Evolutionary conservation across 371 early-diverging fungal species (phyloP).

Genomic region (Mortierella sp.): DNA sequence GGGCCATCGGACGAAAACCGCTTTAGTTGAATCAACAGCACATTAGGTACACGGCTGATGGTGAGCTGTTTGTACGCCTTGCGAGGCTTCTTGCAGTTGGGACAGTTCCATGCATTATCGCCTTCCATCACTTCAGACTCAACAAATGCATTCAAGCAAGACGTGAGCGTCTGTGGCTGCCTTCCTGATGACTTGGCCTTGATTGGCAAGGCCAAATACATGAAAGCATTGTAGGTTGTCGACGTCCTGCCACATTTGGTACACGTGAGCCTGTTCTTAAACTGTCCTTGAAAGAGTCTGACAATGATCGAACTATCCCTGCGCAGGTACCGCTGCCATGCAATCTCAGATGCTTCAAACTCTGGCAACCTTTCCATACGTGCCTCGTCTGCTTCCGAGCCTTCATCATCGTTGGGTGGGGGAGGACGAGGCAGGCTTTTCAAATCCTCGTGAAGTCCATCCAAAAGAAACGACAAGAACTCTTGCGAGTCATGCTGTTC

Average conservation of each 20-base stretch:
- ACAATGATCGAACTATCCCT: constrained; percentile 93
- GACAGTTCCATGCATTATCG: constrained; percentile 92
- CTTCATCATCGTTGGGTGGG: constrained; percentile 33
- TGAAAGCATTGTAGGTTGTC: constrained; percentile 91
- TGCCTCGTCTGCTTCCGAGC: constrained; percentile 49
- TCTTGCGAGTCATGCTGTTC: constrained; percentile 89
- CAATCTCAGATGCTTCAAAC: constrained; percentile 67
- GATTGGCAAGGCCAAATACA: constrained; percentile 94
- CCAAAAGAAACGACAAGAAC: constrained; percentile 76
- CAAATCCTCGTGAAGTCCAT: constrained; percentile 83
- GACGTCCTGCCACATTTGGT: constrained; percentile 87
- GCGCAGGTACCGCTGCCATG: constrained; percentile 83
- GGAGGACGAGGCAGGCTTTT: constrained; percentile 49
- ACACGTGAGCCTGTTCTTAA: constrained; percentile 84
- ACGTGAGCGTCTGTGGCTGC: constrained; percentile 66
- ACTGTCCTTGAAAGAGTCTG: constrained; percentile 90
- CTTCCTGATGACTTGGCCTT: constrained; percentile 31
- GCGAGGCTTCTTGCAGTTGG: constrained; percentile 81
- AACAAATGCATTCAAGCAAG: constrained; percentile 89
- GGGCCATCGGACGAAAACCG: constrained; percentile 94
- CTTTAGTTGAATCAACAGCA: constrained; percentile 92
- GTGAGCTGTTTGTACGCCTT: constrained; percentile 81
- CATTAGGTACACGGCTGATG: constrained; percentile 85
- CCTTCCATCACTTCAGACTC: constrained; percentile 88
- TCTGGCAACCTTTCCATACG: constrained; percentile 46